Evolutionary conservation across 1,139 yeast species (phyloP).

Genomic region (Williopsis jadinii): DNA sequence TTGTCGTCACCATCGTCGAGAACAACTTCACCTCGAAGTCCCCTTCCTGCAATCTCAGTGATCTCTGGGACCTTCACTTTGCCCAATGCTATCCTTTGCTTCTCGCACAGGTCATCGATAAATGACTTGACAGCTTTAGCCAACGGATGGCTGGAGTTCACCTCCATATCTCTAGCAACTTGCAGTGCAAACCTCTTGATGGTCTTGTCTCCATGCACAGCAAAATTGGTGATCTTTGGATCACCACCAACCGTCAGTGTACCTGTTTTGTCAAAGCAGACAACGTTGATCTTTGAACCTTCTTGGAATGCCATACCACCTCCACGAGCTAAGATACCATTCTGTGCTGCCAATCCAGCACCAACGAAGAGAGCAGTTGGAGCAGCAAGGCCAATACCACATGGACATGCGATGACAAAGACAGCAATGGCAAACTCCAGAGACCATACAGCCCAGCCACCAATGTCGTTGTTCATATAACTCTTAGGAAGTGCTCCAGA

Average conservation of each 20-base stretch:
- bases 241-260: slow-evolving; percentile 63
- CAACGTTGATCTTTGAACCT: slow-evolving; percentile 54
- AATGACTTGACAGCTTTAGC: slow-evolving; percentile 51
- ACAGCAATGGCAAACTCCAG: slow-evolving; percentile 72
- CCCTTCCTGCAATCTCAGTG: slow-evolving; percentile 52
- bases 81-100: slow-evolving; percentile 20
- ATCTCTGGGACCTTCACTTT: slow-evolving; percentile 41
- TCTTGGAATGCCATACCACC: slow-evolving; percentile 83
- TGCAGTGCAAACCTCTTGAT: slow-evolving; percentile 35
- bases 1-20: slow-evolving; percentile 5
- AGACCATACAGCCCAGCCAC: slow-evolving; percentile 78
- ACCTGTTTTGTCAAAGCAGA: slow-evolving; percentile 79
- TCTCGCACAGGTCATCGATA: slow-evolving; percentile 23
- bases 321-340: slow-evolving; percentile 73
- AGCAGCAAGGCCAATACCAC: slow-evolving; percentile 88
- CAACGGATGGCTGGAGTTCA: slow-evolving; percentile 64
- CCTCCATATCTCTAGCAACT: slow-evolving; percentile 52
- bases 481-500: slow-evolving; percentile 45
- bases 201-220: slow-evolving; percentile 19
- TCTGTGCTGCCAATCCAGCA: slow-evolving; percentile 74
- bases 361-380: slow-evolving; percentile 92
- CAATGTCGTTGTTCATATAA: slow-evolving; percentile 58
- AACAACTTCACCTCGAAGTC: slow-evolving; percentile 37
- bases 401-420: slow-evolving; percentile 87
- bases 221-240: slow-evolving; percentile 46